Percentiles rank a stretch among this genome's conserved stretches.
These are phyloP conservation scores for Tylopilus cervinicoccineus DNA, from an alignment of 768 basidiomycete species.

Conservation along the genomic window DNA sequence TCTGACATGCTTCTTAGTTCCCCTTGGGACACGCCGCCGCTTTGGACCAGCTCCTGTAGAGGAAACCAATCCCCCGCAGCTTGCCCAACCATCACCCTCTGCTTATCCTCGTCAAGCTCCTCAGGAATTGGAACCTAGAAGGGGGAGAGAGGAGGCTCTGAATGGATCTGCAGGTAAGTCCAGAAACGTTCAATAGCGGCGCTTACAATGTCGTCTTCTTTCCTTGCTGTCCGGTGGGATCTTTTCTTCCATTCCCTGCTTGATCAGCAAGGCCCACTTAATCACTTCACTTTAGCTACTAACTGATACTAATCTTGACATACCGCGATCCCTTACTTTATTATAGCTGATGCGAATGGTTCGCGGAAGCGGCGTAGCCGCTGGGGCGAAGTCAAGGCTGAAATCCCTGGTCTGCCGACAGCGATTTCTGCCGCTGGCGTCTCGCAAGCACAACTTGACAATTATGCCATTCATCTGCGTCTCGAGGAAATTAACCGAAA, in stretches of 20 bases:
- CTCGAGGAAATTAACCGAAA: conserved; percentile 98
- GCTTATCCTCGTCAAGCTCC: conserved; percentile 70
- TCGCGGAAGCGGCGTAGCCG: conserved; percentile 94
- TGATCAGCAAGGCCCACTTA: conserved; percentile 29
- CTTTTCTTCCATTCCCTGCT: conserved; percentile 23
- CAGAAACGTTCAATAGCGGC: conserved; percentile 31
- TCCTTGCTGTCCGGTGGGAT: conserved; percentile 34
- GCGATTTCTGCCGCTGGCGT: conserved; percentile 92
- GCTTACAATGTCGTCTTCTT: conserved; percentile 37
- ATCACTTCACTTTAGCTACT: conserved; percentile 34
- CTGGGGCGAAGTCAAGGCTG: conserved; percentile 93
- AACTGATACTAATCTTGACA: conserved; percentile 57
- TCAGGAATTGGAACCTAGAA: conserved; percentile 55
- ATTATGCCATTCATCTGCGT: conserved; percentile 93
- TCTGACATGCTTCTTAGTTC: conserved; percentile 44
- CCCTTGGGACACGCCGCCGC: conserved; percentile 83
- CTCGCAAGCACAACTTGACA: conserved; percentile 93
- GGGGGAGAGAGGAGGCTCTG: conserved; percentile 67
- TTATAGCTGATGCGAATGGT: conserved; percentile 74
- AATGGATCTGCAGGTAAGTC: conserved; percentile 76
- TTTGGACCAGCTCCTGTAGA: conserved; percentile 88
- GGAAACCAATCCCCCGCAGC: conserved; percentile 76
- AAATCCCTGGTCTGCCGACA: conserved; percentile 90
- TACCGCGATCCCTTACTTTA: conserved; percentile 38
- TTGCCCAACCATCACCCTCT: conserved; percentile 83